A percentile compares a stretch with the other conserved stretches of the same genome.
Conservation (phyloP, 805 yeast genomes). For the Osmozyma mogii region DNA sequence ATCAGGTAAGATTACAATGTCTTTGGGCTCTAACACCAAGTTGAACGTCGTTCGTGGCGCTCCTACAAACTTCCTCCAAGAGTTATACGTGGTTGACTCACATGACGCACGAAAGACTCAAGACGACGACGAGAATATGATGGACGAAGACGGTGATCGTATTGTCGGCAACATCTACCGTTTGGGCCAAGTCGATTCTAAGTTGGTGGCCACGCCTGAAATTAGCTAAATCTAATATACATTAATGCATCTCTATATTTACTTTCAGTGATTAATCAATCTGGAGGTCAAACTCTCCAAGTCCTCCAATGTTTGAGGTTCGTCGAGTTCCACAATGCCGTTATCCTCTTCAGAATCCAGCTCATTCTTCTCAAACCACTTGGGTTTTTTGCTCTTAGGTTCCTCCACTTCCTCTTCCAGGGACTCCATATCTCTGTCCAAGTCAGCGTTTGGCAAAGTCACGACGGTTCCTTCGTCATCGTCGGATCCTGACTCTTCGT, state of each 20-base stretch:
- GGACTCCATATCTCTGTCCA: constrained; percentile 40
- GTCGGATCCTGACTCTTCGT: constrained; percentile 32
- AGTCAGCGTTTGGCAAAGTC: constrained; percentile 28
- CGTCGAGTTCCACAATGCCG: constrained; percentile 63
- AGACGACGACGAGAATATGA: constrained; percentile 12
- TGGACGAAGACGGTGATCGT: constrained; percentile 11
- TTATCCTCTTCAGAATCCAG: constrained; percentile 20
- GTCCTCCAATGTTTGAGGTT: constrained; percentile 88
- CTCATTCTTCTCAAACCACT: constrained; percentile 35
- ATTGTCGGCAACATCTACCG: constrained; percentile 11
- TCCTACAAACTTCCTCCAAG: constrained; percentile 63
- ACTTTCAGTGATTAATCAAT: constrained; percentile 20
- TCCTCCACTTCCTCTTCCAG: constrained; percentile 23
- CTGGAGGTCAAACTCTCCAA: constrained; percentile 76
- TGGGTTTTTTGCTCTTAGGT: constrained; percentile 35
- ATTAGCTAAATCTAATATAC: constrained; percentile 1
- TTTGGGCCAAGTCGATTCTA: constrained; percentile 10
- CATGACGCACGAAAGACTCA: constrained; percentile 9
- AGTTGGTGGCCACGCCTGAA: constrained; percentile 14
- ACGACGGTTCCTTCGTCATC: constrained; percentile 27
- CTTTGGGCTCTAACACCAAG: constrained; percentile 61
- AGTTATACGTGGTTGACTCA: constrained; percentile 50
- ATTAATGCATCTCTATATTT: not conserved
- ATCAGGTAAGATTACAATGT: constrained; percentile 74
- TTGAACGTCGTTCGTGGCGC: constrained; percentile 66